Evolutionary conservation across 305 asterid genomes (phyloP).

Genomic region (Fraxinus nigra): DNA sequence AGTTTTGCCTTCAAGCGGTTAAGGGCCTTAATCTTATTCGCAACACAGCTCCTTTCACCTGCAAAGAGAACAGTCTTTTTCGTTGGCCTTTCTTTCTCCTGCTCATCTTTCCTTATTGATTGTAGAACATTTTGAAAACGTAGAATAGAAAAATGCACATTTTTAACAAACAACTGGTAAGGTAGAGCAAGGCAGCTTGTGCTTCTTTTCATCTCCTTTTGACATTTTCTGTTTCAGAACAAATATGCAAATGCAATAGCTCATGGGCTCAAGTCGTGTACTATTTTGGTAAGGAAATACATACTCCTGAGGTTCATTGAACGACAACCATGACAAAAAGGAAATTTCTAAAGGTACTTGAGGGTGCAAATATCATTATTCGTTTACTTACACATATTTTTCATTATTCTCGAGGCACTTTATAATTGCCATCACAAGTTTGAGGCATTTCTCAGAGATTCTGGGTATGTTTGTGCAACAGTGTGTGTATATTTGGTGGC

Average conservation of each 20-base stretch:
- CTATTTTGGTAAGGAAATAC: neutral
- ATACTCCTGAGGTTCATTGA: neutral
- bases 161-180: neutral
- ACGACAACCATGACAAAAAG: neutral
- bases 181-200: neutral
- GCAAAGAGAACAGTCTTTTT: constrained; percentile 8
- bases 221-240: neutral
- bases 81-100: neutral
- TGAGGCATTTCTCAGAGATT: neutral
- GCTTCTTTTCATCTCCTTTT: neutral
- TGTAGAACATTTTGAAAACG: neutral
- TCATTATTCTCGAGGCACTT: neutral
- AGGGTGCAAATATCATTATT: neutral
- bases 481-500: neutral
- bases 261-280: neutral
- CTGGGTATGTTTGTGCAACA: neutral
- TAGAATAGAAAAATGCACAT: neutral
- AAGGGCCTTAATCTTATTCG: constrained; percentile 73
- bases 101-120: neutral
- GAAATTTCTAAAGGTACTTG: neutral
- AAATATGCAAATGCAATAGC: neutral
- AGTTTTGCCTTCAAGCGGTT: constrained; percentile 76
- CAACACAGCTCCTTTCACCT: constrained; percentile 80
- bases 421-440: neutral
- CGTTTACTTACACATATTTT: neutral